phyloP scores from a whole-genome alignment of 305 asterid species.

The Fraxinus sp. region DNA sequence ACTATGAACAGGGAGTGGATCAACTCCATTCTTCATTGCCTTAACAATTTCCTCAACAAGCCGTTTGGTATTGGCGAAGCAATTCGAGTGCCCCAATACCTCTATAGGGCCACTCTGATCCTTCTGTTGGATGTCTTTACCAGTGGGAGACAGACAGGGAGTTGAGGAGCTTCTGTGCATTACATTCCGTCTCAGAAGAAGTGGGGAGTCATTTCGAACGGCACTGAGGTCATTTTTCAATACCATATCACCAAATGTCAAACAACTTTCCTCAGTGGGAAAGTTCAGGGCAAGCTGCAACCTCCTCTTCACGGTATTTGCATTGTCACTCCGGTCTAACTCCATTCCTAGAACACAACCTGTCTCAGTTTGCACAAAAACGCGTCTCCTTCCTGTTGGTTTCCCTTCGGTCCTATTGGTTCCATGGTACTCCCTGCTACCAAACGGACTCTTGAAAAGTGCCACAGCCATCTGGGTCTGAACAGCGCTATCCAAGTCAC shows the following conservation, averaged over 20 bases:
- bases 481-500: slow-evolving; percentile 71
- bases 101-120: slow-evolving; percentile 86
- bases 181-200: slow-evolving; percentile 64
- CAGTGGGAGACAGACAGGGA: slow-evolving; percentile 95
- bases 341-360: slow-evolving; percentile 96
- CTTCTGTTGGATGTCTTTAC: slow-evolving; percentile 70
- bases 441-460: slow-evolving; percentile 65
- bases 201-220: slow-evolving; percentile 76
- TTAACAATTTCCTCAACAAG: slow-evolving; percentile 76
- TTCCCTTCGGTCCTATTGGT: slow-evolving; percentile 55
- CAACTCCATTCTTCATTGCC: slow-evolving; percentile 74
- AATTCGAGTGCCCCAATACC: slow-evolving; percentile 64
- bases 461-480: slow-evolving; percentile 94
- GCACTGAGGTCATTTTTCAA: slow-evolving; percentile 86
- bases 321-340: slow-evolving; percentile 79
- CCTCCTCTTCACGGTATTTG: slow-evolving; percentile 84
- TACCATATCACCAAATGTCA: slow-evolving; percentile 82
- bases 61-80: slow-evolving; percentile 53
- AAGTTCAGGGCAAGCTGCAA: slow-evolving; percentile 80
- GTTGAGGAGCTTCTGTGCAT: slow-evolving; percentile 92
- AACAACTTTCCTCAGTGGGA: slow-evolving; percentile 81
- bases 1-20: slow-evolving; percentile 69
- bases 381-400: slow-evolving; percentile 63
- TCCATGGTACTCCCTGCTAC: slow-evolving; percentile 64
- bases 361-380: slow-evolving; percentile 83